A percentile compares a stretch with the other conserved stretches of the same genome.
phyloP scores from a whole-genome alignment of 768 basidiomycete species.

The Termitomyces sp. region DNA sequence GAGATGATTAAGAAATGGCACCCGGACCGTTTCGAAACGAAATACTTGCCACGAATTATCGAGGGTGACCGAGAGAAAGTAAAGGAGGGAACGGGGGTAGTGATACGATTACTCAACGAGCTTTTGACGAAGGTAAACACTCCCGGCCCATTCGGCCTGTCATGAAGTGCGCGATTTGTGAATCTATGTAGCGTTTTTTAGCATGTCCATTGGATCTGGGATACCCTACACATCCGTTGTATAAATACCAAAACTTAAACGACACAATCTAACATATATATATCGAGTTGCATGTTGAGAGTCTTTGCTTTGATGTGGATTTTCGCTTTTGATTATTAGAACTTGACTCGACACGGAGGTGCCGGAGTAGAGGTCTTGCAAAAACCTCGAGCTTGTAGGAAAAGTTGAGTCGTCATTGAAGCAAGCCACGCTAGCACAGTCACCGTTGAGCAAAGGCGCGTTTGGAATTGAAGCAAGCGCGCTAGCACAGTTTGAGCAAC shows the following conservation, averaged over 20 bases:
- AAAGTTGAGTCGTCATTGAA: too few species aligned
- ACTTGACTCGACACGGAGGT: not conserved
- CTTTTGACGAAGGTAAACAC: slow-evolving; percentile 50
- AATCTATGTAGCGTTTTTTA: slow-evolving; percentile 17
- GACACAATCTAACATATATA: slow-evolving; percentile 14
- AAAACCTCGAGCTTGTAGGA: not conserved
- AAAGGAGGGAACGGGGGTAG: slow-evolving; percentile 64
- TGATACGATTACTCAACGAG: slow-evolving; percentile 68
- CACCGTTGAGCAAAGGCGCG: too few species aligned
- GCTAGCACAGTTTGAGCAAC: not conserved
- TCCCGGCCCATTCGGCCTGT: slow-evolving; percentile 14
- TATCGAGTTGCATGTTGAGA: not conserved
- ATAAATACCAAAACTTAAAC: slow-evolving; percentile 18
- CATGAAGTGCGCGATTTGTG: slow-evolving; percentile 11
- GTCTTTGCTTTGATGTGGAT: not conserved
- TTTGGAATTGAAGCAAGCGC: not conserved
- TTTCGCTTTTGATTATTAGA: not conserved
- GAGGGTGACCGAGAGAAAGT: slow-evolving; percentile 63
- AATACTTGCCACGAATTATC: slow-evolving; percentile 55
- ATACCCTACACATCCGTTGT: slow-evolving; percentile 23
- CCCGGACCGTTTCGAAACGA: slow-evolving; percentile 76
- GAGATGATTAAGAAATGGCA: slow-evolving; percentile 76
- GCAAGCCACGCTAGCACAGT: not conserved
- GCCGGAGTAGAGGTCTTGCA: not conserved
- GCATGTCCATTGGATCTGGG: slow-evolving; percentile 21